phyloP scores from a whole-genome alignment of 495 filamentous ascomycete species.

The Trichoderma virens region DNA sequence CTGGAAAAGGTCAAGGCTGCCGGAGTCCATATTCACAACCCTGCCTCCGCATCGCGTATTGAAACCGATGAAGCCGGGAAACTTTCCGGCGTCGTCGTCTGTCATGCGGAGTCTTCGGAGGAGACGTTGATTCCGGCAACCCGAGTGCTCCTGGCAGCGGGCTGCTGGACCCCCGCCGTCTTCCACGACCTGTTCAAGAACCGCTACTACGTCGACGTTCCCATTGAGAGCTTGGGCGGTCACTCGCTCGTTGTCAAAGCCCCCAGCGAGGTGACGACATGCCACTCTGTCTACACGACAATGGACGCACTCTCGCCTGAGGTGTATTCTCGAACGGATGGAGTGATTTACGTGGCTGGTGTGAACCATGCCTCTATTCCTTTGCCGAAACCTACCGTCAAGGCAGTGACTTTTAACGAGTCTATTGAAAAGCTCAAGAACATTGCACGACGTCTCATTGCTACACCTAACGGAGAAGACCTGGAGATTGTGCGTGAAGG shows the following conservation, averaged over 20 bases:
- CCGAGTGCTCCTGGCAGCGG: slow-evolving; percentile 56
- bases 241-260: slow-evolving; percentile 62
- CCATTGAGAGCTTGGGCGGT: slow-evolving; percentile 58
- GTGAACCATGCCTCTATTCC: slow-evolving; percentile 53
- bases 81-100: slow-evolving; percentile 41
- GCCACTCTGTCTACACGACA: slow-evolving; percentile 66
- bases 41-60: slow-evolving; percentile 47
- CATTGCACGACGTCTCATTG: slow-evolving; percentile 51
- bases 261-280: slow-evolving; percentile 36
- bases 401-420: slow-evolving; percentile 33
- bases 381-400: slow-evolving; percentile 48
- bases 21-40: slow-evolving; percentile 62
- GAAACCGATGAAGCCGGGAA: slow-evolving; percentile 36
- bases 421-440: slow-evolving; percentile 45
- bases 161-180: slow-evolving; percentile 60
- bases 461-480: slow-evolving; percentile 34
- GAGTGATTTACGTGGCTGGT: slow-evolving; percentile 67
- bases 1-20: slow-evolving; percentile 46
- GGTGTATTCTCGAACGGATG: slow-evolving; percentile 57
- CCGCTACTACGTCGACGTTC: slow-evolving; percentile 35
- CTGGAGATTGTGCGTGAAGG: slow-evolving; percentile 57
- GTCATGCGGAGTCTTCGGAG: slow-evolving; percentile 33
- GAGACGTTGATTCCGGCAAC: slow-evolving; percentile 50
- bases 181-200: slow-evolving; percentile 56
- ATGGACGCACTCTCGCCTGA: slow-evolving; percentile 60